Evolutionary conservation across 306 rosid species (phyloP).

Genomic region (Rosa lucieae): DNA sequence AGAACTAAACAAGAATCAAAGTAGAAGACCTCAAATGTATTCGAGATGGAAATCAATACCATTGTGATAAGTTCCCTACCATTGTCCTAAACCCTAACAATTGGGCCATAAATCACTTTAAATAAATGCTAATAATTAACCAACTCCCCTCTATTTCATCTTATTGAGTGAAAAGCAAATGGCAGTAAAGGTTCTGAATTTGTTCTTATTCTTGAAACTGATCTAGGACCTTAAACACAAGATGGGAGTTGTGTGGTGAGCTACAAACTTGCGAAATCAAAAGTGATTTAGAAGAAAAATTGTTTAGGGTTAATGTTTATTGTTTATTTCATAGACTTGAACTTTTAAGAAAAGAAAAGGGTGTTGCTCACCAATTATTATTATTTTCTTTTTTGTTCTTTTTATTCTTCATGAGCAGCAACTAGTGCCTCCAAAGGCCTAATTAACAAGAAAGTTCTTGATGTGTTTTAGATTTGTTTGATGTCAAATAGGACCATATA

Average conservation of each 20-base stretch:
- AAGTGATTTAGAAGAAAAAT: background rate
- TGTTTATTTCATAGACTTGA: background rate
- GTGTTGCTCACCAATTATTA: background rate
- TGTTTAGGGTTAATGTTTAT: background rate
- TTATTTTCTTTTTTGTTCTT: background rate
- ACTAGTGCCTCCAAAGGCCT: background rate
- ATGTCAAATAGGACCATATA: background rate
- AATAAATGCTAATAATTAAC: background rate
- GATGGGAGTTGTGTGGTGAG: background rate
- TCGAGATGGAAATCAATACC: background rate
- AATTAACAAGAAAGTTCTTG: background rate
- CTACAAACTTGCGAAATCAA: background rate
- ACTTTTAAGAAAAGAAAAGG: background rate
- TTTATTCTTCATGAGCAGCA: background rate
- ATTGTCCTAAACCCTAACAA: background rate
- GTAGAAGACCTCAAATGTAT: background rate
- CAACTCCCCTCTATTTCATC: too few relatives aligned
- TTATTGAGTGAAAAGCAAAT: background rate
- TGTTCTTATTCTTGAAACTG: background rate
- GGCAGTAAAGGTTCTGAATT: background rate
- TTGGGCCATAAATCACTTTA: too few relatives aligned
- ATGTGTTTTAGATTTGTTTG: background rate
- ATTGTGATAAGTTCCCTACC: background rate
- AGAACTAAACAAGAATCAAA: constrained; percentile 1
- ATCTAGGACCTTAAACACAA: background rate